phyloP scores from a whole-genome alignment of 2,329 filamentous ascomycete species.

The Beauveria sp. region DNA sequence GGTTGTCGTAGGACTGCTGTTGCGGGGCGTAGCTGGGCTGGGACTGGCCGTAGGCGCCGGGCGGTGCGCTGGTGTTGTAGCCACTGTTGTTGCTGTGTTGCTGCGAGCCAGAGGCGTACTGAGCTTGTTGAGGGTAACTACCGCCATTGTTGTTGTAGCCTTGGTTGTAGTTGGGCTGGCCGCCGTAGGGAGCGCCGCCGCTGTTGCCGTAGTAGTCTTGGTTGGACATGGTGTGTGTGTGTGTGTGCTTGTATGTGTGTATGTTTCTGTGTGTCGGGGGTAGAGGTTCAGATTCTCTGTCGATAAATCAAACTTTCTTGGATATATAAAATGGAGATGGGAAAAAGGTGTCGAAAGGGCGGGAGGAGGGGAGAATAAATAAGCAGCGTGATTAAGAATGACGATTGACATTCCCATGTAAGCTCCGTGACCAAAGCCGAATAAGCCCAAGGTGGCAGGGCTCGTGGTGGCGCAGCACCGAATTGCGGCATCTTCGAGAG shows the following conservation, averaged over 20 bases:
- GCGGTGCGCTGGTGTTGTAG: neutral
- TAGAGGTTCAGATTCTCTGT: no score
- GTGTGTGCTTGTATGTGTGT: neutral
- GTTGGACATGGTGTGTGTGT: slow-evolving; percentile 24
- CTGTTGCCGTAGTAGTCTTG: slow-evolving; percentile 31
- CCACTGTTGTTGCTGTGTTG: neutral
- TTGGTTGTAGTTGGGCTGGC: slow-evolving; percentile 6
- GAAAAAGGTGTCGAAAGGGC: neutral
- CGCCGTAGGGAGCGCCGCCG: slow-evolving; percentile 14
- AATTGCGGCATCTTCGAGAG: neutral
- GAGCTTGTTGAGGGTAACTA: slow-evolving; percentile 15
- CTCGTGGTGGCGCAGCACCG: slow-evolving; percentile 5
- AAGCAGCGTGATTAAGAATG: neutral
- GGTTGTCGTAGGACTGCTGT: slow-evolving; percentile 10
- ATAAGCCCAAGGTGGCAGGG: no score
- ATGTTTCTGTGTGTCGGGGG: neutral
- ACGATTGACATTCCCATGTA: neutral
- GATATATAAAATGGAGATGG: neutral
- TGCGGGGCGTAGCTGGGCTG: slow-evolving; percentile 8
- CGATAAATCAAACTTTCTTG: neutral
- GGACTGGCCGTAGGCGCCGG: slow-evolving; percentile 3
- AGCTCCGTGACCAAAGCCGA: neutral
- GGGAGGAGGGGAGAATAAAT: neutral
- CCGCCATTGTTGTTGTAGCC: slow-evolving; percentile 11
- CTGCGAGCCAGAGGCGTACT: slow-evolving; percentile 7